Base-by-base conservation (phyloP, 371 early-diverging fungal genomes). In the Mortierella sp. region DNA sequence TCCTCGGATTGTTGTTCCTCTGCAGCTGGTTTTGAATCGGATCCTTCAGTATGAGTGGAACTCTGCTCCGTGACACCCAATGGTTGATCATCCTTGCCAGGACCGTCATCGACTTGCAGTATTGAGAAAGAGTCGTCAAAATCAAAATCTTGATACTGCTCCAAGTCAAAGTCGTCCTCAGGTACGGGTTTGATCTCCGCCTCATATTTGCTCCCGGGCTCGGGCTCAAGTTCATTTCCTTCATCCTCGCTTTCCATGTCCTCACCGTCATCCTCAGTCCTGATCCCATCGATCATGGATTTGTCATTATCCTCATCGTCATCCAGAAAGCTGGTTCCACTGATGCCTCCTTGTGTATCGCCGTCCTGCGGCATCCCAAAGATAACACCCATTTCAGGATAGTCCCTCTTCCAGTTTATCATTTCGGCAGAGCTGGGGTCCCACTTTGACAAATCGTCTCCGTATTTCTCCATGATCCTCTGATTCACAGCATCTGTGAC, bases 401-500 rank as follows among this genome's bases (percentile, higher is more conserved):
- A 39, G 38, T 72, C 67, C 34, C 61, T 43, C 43, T 42, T 51
- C 68, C 68, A 71, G 24, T 78, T 51, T 9, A 78, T 67, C 64
- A 56, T 51, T 8, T 64, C 64, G 3, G 65, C 68, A 0, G 66
- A 21, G 1, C 47, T 61, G 5, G 39, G 49, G 46, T 78, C 61
- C 68, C 72, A 62, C n/a, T 78, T 78, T 3, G 84, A 84, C 3
- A 64, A 61, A 24, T 71, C 66, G 5, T 67, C 48, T 21, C 80
- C 78, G 65, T 86, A 85, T 46, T 80, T 71, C 6, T 79, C 81
- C 52, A 74, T 62, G 14, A 94, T 78, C 16, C 83, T 71, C 39
- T 84, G 61, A 53, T 91, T 87, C 0, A 94, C 92, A 23, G 79
- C 67, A 10, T 84, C 85, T 6, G 96, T 91, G 13, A 93, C 85